These are phyloP conservation scores for Lentithecium fluviatile DNA, from an alignment of 495 filamentous ascomycete genomes.

Conservation along the genomic window DNA sequence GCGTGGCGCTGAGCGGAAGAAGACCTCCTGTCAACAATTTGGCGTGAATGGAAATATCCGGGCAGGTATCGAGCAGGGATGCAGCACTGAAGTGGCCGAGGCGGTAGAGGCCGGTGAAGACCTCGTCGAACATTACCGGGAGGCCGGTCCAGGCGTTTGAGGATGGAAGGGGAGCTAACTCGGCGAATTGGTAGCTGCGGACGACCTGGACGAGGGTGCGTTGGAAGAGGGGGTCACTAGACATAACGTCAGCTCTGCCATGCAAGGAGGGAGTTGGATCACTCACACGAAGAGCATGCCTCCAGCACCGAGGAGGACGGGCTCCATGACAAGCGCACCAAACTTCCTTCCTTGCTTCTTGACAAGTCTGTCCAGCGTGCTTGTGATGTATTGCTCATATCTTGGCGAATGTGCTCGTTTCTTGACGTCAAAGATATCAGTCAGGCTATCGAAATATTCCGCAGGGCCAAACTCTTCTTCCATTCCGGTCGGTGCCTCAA, in stretches of 20 bases:
- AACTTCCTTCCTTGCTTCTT: constrained; percentile 60
- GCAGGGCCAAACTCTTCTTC: constrained; percentile 49
- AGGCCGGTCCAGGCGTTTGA: constrained; percentile 62
- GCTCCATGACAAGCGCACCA: constrained; percentile 72
- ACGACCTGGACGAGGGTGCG: constrained; percentile 61
- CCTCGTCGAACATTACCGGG: constrained; percentile 75
- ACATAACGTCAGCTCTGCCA: constrained; percentile 24
- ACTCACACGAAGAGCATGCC: constrained; percentile 74
- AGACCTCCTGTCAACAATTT: constrained; percentile 77
- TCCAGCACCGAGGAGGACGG: constrained; percentile 71
- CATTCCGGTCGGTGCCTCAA: constrained; percentile 54
- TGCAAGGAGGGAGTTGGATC: background rate
- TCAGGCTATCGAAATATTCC: constrained; percentile 51
- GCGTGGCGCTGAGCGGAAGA: constrained; percentile 68
- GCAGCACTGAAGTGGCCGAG: constrained; percentile 65
- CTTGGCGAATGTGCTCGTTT: constrained; percentile 44
- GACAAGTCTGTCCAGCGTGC: constrained; percentile 45
- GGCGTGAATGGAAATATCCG: constrained; percentile 73
- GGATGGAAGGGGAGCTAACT: constrained; percentile 19
- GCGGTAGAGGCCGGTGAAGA: constrained; percentile 78
- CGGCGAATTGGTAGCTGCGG: constrained; percentile 56
- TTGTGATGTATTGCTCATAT: constrained; percentile 60
- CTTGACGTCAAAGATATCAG: constrained; percentile 61
- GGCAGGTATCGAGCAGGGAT: constrained; percentile 61
- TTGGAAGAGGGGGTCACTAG: constrained; percentile 76